Evolutionary conservation across 2,329 filamentous ascomycete genomes (phyloP).

Genomic region (Iodosphaeria phyllophila): DNA sequence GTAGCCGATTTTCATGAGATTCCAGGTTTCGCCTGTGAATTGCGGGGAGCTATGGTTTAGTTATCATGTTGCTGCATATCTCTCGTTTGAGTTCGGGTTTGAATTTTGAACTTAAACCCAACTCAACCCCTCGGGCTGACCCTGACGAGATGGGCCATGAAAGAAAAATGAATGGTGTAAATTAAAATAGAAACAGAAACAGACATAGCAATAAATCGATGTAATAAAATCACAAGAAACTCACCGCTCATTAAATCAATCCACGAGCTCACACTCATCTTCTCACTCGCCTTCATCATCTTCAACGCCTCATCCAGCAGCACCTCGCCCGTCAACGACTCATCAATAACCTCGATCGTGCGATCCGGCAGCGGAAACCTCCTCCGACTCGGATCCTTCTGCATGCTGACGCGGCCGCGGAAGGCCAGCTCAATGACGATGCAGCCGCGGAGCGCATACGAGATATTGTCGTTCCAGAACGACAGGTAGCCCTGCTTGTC

Average conservation of each 20-base stretch:
- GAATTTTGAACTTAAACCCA: no score
- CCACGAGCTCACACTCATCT: constrained; percentile 99
- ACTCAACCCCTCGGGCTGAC: no score
- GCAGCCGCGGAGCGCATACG: constrained; percentile 89
- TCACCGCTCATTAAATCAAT: constrained; percentile 97
- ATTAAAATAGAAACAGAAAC: no score
- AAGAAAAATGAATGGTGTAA: no score
- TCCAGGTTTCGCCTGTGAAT: constrained; percentile 91
- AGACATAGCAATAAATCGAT: no score
- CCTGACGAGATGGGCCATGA: no score
- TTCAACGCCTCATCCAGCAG: constrained; percentile 94
- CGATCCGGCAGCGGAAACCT: constrained; percentile 86
- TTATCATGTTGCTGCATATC: background rate
- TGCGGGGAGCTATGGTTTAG: constrained; percentile 2
- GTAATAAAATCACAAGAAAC: no score
- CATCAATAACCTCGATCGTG: constrained; percentile 91
- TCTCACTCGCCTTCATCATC: constrained; percentile 99
- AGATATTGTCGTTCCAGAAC: constrained; percentile 99
- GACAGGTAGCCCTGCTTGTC: constrained; percentile 99
- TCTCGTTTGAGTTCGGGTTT: background rate
- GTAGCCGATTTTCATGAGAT: constrained; percentile 99
- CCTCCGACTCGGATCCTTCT: constrained; percentile 82
- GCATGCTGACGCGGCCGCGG: constrained; percentile 92
- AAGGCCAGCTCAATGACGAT: constrained; percentile 97
- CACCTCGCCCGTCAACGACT: constrained; percentile 90